These are phyloP conservation scores for Ustilago vetiveriae DNA, from an alignment of 1,284 basidiomycete genomes.

Conservation along the genomic window DNA sequence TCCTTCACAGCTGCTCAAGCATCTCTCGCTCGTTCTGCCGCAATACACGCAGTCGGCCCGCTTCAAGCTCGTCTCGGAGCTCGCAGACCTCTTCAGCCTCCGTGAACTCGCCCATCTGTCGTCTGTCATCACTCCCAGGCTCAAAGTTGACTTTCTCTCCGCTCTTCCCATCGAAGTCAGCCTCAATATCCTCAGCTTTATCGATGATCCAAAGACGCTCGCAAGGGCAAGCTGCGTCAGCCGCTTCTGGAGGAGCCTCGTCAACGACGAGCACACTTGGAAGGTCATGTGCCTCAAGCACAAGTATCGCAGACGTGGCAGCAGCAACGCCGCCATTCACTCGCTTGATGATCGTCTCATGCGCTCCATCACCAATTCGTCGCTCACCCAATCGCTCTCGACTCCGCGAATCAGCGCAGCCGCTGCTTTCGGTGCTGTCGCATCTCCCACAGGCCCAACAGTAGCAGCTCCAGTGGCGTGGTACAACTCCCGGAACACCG, in stretches of 20 bases:
- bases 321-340: conserved; percentile 26
- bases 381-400: conserved; percentile 2
- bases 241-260: conserved; percentile 78
- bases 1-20: conserved; percentile 43
- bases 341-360: conserved; percentile 36
- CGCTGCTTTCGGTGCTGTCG: not conserved
- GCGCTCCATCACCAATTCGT: conserved; percentile 19
- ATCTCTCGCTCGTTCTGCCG: conserved; percentile 44
- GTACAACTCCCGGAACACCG: not conserved
- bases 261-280: conserved; percentile 88
- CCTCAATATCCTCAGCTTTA: conserved; percentile 80
- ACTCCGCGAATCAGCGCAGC: conserved; percentile 9
- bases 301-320: conserved; percentile 42
- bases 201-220: conserved; percentile 83
- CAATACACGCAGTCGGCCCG: conserved; percentile 44
- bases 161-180: conserved; percentile 85
- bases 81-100: conserved; percentile 69
- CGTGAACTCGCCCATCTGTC: conserved; percentile 83
- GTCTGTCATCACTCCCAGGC: conserved; percentile 77
- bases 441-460: not conserved
- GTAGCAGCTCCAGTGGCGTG: not conserved
- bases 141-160: conserved; percentile 85
- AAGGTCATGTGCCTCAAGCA: conserved; percentile 76
- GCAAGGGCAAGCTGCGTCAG: conserved; percentile 79
- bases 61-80: conserved; percentile 52